These are phyloP conservation scores for Populus hybrid DNA, from an alignment of 441 rosid genomes.

Conservation along the genomic window DNA sequence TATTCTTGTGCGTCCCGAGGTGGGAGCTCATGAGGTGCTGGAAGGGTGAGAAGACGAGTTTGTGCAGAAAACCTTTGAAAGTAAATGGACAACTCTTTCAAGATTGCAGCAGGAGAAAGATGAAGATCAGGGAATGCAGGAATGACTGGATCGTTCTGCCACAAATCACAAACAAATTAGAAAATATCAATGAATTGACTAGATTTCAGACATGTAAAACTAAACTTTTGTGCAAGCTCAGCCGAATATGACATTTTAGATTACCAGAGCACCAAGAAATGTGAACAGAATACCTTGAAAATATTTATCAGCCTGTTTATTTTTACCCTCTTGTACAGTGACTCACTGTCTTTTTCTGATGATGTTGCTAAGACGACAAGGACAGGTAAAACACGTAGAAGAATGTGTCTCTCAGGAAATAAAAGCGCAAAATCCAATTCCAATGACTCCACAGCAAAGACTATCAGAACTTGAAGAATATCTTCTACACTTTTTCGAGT, in stretches of 20 bases:
- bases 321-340: slow-evolving; percentile 94
- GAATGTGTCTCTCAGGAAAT: slow-evolving; percentile 93
- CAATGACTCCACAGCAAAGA: slow-evolving; percentile 95
- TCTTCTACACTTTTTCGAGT: slow-evolving; percentile 80
- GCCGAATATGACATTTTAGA: neutral
- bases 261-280: neutral
- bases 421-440: slow-evolving; percentile 96
- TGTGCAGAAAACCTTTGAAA: slow-evolving; percentile 83
- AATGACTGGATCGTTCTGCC: slow-evolving; percentile 96
- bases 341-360: slow-evolving; percentile 96
- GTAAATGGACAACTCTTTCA: slow-evolving; percentile 86
- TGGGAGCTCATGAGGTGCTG: slow-evolving; percentile 96
- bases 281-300: slow-evolving; percentile 71
- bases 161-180: slow-evolving; percentile 22
- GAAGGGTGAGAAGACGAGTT: slow-evolving; percentile 91
- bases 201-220: slow-evolving; percentile 8
- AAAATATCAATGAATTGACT: slow-evolving; percentile 3
- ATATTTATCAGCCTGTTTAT: slow-evolving; percentile 87
- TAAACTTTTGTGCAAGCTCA: neutral
- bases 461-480: slow-evolving; percentile 96
- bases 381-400: slow-evolving; percentile 94
- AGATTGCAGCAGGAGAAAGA: slow-evolving; percentile 96
- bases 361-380: slow-evolving; percentile 97
- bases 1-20: slow-evolving; percentile 92
- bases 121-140: slow-evolving; percentile 99